Evolutionary conservation across 2,329 filamentous ascomycete species (phyloP), one percentile per base, ranked within the genome.

Genomic region (Clarireedia monteithiana): DNA sequence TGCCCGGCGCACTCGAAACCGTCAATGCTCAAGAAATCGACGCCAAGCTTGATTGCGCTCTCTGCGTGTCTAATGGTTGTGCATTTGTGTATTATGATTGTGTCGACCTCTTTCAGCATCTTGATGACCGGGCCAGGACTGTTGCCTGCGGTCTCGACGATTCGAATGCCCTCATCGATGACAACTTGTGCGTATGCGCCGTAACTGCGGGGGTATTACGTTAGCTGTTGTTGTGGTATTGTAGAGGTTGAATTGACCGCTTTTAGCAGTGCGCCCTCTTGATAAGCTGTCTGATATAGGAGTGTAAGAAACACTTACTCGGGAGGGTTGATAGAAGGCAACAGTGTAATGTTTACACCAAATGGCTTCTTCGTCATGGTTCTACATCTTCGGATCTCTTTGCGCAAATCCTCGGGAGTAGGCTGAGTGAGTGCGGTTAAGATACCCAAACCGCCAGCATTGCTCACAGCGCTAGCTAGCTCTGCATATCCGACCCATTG

Each of bases 1-100:
- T 94, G 89, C 63, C 75, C 94, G 45, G 91, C 94, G 74, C 94
- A 99, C 73, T 99, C 94, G 70, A 99, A 97, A 45, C 94, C 94
- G 70, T 99, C 94, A 65, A 99, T 97, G 63, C 86, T 91, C 57
- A 99, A 75, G 74, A 99, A 97, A 73, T 99, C 94, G 4, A 96
- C 94, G 61, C 94, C 94, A 40, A 97, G 84, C 74, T 95, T 96
- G 58, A 95, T 81, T 49, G 94, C 94, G 62, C 87, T 91, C 71
- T 90, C 83, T 20, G 94, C 94, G 70, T 99, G 94, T 55, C 91
- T 79, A 74, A 99, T 95, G 5, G 90, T 95, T 7, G 94, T 99
- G 78, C 94, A 97, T 76, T 99, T 99, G 81, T 99, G 94, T 56
- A 99, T 77, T 65, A 99, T 84, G 55, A 81, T 92, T 66, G 82